phyloP scores from a whole-genome alignment of 2,329 filamentous ascomycete species.

The Dactylonectria estremocensis region DNA sequence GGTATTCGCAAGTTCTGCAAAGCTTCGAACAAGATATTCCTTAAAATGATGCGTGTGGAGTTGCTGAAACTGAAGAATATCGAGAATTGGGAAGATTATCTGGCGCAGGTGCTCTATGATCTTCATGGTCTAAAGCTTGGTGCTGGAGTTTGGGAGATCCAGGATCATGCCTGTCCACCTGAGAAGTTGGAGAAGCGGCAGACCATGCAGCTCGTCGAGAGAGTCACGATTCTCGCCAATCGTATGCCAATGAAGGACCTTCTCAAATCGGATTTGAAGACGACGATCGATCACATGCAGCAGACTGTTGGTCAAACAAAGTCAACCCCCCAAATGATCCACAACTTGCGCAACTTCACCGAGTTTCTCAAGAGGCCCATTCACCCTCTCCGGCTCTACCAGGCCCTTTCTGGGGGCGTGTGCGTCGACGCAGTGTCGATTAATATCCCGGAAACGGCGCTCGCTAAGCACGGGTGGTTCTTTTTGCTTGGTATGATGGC shows the following conservation, averaged over 20 bases:
- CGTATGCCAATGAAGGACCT: conserved; percentile 92
- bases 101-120: conserved; percentile 88
- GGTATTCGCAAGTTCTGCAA: conserved; percentile 91
- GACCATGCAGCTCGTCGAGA: conserved; percentile 86
- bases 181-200: conserved; percentile 86
- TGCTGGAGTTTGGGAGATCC: conserved; percentile 74
- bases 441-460: conserved; percentile 76
- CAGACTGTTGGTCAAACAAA: conserved; percentile 86
- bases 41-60: conserved; percentile 91
- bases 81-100: conserved; percentile 87
- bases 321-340: conserved; percentile 83
- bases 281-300: conserved; percentile 93
- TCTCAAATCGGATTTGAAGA: conserved; percentile 90
- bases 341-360: conserved; percentile 88
- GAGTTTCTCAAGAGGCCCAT: conserved; percentile 88
- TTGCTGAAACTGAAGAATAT: conserved; percentile 82
- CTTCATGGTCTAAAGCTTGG: conserved; percentile 86
- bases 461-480: conserved; percentile 91
- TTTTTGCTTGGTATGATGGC: conserved; percentile 92
- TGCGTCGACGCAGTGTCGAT: conserved; percentile 81
- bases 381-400: conserved; percentile 84
- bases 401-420: conserved; percentile 84
- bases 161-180: conserved; percentile 84
- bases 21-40: conserved; percentile 86
- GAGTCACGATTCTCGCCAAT: conserved; percentile 84